Evolutionary conservation across 179 eudicot species (phyloP).

Genomic region (Heliamphora pulchella): DNA sequence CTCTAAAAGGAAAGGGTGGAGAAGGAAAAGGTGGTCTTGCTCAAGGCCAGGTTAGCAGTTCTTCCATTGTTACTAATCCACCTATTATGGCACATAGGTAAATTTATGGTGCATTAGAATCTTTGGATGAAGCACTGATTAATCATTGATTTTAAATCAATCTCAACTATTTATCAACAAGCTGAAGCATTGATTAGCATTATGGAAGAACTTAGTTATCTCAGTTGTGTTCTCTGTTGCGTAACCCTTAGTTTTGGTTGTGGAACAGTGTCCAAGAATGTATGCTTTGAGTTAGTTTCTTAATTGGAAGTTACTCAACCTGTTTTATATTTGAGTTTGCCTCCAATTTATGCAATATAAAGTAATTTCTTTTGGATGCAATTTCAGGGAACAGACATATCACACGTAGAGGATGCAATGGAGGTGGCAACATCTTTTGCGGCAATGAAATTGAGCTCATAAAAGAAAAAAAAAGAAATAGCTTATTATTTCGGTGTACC

Average conservation of each 20-base stretch:
- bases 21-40: constrained; percentile 90
- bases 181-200: neutral
- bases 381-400: constrained; percentile 61
- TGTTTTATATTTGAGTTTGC: neutral
- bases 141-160: too few species aligned
- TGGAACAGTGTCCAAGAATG: too few species aligned
- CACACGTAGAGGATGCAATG: constrained; percentile 57
- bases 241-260: too few species aligned
- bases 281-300: too few species aligned
- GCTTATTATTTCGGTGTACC: neutral
- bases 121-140: too few species aligned
- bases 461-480: neutral
- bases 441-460: constrained; percentile 50
- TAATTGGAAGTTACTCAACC: too few species aligned
- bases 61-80: neutral
- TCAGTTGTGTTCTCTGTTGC: too few species aligned
- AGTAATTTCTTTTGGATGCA: neutral
- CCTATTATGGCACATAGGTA: neutral
- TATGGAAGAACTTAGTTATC: too few species aligned
- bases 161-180: neutral
- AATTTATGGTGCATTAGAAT: neutral
- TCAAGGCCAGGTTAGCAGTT: constrained; percentile 72
- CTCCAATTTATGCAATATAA: neutral
- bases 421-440: constrained; percentile 62
- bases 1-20: constrained; percentile 70